Conservation (phyloP, 2,329 filamentous ascomycete species). For the Verticillium nonalfalfae region DNA sequence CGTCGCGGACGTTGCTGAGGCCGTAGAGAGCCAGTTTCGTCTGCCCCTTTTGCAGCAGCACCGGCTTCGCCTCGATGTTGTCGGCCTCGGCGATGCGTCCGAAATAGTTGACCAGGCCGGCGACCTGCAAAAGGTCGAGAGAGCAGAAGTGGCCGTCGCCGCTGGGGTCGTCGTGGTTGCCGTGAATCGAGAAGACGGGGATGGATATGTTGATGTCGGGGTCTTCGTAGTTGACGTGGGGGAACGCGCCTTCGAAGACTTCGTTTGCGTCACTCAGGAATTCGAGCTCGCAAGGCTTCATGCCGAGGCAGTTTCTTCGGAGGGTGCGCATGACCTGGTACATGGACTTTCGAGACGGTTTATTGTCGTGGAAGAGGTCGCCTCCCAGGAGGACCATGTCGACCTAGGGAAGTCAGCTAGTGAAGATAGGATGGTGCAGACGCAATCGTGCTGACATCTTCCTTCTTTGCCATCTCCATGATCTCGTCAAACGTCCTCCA, state of each 20-base stretch:
- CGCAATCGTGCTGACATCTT: constrained; percentile 54
- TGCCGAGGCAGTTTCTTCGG: constrained; percentile 86
- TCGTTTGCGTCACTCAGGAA: constrained; percentile 90
- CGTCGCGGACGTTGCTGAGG: constrained; percentile 92
- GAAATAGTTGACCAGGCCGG: constrained; percentile 92
- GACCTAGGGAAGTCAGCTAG: constrained; percentile 39
- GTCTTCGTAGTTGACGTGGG: constrained; percentile 97
- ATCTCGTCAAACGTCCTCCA: constrained; percentile 96
- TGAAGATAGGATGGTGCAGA: background rate
- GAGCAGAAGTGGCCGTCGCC: constrained; percentile 90
- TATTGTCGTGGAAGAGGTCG: constrained; percentile 97
- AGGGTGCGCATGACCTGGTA: constrained; percentile 96
- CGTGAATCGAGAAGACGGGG: constrained; percentile 96
- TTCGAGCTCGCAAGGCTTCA: constrained; percentile 92
- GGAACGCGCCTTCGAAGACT: constrained; percentile 83
- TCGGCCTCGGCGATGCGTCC: constrained; percentile 87
- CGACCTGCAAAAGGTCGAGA: constrained; percentile 83
- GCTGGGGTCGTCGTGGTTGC: constrained; percentile 97
- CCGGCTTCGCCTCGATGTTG: constrained; percentile 86
- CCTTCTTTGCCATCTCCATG: constrained; percentile 77
- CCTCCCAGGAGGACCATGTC: constrained; percentile 96
- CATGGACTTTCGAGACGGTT: constrained; percentile 90
- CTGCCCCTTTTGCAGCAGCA: constrained; percentile 85
- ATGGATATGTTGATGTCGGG: constrained; percentile 95
- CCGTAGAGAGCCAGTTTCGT: constrained; percentile 94